A percentile compares a stretch with the other conserved stretches of the same genome.
Conservation (phyloP, 2,329 filamentous ascomycete genomes). For the Pseudofabraea citricarpa region DNA sequence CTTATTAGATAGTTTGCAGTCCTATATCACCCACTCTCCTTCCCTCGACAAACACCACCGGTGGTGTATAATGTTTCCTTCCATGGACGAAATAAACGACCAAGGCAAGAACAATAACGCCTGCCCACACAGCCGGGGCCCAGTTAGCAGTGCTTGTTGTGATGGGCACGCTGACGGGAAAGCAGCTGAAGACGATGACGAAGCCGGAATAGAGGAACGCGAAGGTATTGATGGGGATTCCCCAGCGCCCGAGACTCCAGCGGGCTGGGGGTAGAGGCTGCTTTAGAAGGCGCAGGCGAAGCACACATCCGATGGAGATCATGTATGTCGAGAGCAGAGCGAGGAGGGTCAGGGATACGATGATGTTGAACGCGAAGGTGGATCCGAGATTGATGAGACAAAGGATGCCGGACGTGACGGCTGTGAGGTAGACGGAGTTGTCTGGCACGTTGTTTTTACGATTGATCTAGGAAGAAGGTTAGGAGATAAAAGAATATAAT, state of each 20-base stretch:
- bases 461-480: conserved; percentile 23
- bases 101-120: conserved; percentile 13
- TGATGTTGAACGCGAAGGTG: conserved; percentile 46
- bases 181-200: conserved; percentile 44
- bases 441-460: conserved; percentile 22
- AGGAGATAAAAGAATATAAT: too few species aligned
- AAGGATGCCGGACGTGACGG: conserved; percentile 13
- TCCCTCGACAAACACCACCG: conserved; percentile 10
- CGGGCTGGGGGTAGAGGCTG: conserved; percentile 33
- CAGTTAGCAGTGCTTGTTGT: conserved; percentile 41
- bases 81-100: conserved; percentile 29
- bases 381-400: conserved; percentile 44
- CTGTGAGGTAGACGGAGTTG: conserved; percentile 19
- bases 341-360: conserved; percentile 45
- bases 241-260: conserved; percentile 37
- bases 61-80: conserved; percentile 27
- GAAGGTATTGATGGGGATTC: conserved; percentile 37
- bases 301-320: conserved; percentile 39
- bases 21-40: background rate
- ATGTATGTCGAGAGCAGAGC: conserved; percentile 48
- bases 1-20: background rate
- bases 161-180: conserved; percentile 35
- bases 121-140: conserved; percentile 17
- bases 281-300: conserved; percentile 29
- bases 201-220: conserved; percentile 40